Evolutionary conservation across 2,329 filamentous ascomycete genomes (phyloP), one percentile per base, ranked within the genome.

Genomic region (Clarireedia monteithiana): DNA sequence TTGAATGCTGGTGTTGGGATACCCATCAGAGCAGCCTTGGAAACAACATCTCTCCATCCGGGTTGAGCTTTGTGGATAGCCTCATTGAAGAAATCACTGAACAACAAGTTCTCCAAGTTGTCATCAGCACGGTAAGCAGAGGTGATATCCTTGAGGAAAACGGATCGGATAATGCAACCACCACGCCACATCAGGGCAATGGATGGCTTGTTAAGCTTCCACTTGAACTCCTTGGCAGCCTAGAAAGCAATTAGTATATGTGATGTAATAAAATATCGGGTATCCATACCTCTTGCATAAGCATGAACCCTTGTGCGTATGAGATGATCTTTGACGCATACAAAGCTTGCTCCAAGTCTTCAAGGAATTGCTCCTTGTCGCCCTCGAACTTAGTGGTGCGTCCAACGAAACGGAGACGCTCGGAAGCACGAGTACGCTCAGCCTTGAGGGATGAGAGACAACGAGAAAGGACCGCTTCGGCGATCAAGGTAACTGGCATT

Each of bases 301-400:
- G 84, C 92, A 97, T 97, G 84, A 99, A 99, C 73, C 94, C 94
- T 79, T 99, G 94, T 64, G 94, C 91, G 74, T 99, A 99, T 20
- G 94, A 99, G 77, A 99, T 96, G 73, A 99, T 99, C 88, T 99
- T 99, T 71, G 92, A 97, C 65, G 94, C 94, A 73, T 99, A 99
- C 60, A 99, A 85, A 66, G 92, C 94, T 81, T 99, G 94, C 82
- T 99, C 94, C 52, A 99, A 89, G 75, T 99, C 91, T 66, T 89
- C 89, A 66, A 99, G 85, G 84, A 97, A 95, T 74, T 91, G 83
- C 74, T 89, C 80, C 82, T 88, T 91, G 84, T 96, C 83, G 67
- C 94, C 94, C 68, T 87, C 82, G 75, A 97, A 97, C 69, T 83
- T 84, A 71, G 81, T 87, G 68, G 75, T 79, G 58, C 90, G 91